Evolutionary conservation across 2,329 filamentous ascomycete genomes (phyloP).

Genomic region (Fonsecaea erecta): DNA sequence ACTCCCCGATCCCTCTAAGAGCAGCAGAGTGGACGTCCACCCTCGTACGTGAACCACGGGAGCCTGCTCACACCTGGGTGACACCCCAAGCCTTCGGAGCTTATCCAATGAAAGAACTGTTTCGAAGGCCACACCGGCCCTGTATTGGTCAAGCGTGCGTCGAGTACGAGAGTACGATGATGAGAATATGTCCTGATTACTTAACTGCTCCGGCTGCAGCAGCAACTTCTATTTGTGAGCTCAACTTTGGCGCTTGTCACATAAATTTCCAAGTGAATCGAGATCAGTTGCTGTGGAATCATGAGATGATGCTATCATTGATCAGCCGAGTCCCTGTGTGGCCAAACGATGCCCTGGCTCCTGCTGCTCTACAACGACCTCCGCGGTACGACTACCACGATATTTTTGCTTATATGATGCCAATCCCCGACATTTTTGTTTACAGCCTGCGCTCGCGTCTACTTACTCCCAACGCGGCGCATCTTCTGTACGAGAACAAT

Average conservation of each 20-base stretch:
- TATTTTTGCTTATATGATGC: not conserved
- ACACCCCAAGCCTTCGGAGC: too few species aligned
- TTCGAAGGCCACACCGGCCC: not conserved
- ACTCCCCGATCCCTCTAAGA: not conserved
- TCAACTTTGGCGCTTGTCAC: not conserved
- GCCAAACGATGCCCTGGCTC: not conserved
- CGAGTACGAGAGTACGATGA: slow-evolving; percentile 6
- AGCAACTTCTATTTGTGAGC: not conserved
- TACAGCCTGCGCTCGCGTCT: not conserved
- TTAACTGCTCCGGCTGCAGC: not conserved
- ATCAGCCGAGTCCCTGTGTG: not conserved
- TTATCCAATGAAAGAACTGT: not conserved
- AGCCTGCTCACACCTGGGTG: not conserved
- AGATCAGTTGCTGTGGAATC: not conserved
- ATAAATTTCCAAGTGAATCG: not conserved
- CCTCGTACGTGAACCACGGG: not conserved
- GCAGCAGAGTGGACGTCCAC: not conserved
- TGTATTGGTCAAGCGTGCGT: not conserved
- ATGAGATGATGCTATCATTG: not conserved
- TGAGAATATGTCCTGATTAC: not conserved
- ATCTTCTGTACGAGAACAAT: slow-evolving; percentile 5
- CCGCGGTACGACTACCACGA: not conserved
- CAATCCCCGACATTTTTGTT: not conserved
- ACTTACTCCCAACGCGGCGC: not conserved
- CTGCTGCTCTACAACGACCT: not conserved